A percentile compares a stretch with the other conserved stretches of the same genome.
Evolutionary conservation across 306 rosid genomes (phyloP).

Genomic region (Benincasa hispida): DNA sequence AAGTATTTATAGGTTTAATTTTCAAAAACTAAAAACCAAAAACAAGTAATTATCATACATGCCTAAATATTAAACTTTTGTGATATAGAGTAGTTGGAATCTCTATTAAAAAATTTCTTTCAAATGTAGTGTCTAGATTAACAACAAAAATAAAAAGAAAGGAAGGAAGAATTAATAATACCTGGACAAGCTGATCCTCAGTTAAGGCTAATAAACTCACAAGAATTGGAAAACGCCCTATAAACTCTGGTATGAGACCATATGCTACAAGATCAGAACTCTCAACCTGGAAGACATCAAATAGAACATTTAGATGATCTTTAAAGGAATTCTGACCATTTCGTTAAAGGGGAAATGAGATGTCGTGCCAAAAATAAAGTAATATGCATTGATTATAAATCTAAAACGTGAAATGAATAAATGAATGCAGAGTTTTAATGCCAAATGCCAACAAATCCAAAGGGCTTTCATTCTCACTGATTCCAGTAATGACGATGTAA

Average conservation of each 20-base stretch:
- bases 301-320: not conserved
- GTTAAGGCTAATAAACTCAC: conserved; percentile 84
- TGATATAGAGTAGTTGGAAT: not conserved
- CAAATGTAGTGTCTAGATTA: not conserved
- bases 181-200: conserved; percentile 90
- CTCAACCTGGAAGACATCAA: conserved; percentile 61
- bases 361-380: not conserved
- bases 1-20: too few relatives aligned
- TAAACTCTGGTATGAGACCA: conserved; percentile 98
- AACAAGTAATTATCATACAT: too few relatives aligned
- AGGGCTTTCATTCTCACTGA: conserved; percentile 37
- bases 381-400: not conserved
- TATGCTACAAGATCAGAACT: conserved; percentile 91
- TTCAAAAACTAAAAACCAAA: too few relatives aligned
- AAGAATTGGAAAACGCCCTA: conserved; percentile 90
- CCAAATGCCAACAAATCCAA: conserved; percentile 4
- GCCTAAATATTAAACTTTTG: not conserved
- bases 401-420: not conserved
- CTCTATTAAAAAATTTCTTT: not conserved
- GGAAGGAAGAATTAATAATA: too few relatives aligned
- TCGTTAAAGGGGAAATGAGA: not conserved
- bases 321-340: not conserved
- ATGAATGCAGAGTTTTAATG: not conserved
- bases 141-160: not conserved
- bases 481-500: conserved; percentile 83